These are phyloP conservation scores for Pseudogymnoascus sp. DNA, from an alignment of 2,329 filamentous ascomycete genomes.

Conservation along the genomic window DNA sequence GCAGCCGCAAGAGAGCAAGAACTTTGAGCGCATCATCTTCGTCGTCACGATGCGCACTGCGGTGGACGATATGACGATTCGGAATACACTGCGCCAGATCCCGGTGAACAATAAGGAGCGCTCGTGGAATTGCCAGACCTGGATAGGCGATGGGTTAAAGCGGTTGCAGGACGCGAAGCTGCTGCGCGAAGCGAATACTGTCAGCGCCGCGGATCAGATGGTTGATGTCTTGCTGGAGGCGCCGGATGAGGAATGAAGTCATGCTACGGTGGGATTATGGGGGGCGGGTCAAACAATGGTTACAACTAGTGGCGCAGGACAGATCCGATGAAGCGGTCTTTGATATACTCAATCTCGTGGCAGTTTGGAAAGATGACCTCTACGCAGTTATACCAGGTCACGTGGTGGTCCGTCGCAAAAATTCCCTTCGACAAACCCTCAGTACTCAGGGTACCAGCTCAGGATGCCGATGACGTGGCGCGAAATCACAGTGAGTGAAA, in stretches of 20 bases:
- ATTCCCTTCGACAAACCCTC: not conserved
- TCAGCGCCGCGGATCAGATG: constrained; percentile 8
- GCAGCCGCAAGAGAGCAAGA: not conserved
- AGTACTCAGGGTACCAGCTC: not conserved
- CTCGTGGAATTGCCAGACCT: constrained; percentile 12
- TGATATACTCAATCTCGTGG: constrained; percentile 10
- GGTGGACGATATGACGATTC: constrained; percentile 7
- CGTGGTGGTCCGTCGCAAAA: not conserved
- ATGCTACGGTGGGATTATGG: not conserved
- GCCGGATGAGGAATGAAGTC: constrained; percentile 11
- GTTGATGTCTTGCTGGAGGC: constrained; percentile 10
- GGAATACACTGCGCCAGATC: constrained; percentile 8
- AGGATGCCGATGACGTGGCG: not conserved
- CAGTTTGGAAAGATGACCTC: not conserved
- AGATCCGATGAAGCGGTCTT: not conserved
- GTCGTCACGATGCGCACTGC: not conserved
- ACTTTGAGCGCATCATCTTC: constrained; percentile 2
- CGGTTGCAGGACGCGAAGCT: not conserved
- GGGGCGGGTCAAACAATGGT: not conserved
- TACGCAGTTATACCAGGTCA: constrained; percentile 6
- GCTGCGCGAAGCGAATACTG: not conserved
- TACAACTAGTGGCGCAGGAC: not conserved
- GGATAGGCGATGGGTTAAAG: constrained; percentile 11
- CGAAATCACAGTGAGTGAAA: not conserved
- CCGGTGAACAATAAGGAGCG: constrained; percentile 12